Percentiles rank a stretch among this genome's conserved stretches.
Conservation (phyloP, 768 basidiomycete genomes). For the Daedaleopsis sinensis region DNA sequence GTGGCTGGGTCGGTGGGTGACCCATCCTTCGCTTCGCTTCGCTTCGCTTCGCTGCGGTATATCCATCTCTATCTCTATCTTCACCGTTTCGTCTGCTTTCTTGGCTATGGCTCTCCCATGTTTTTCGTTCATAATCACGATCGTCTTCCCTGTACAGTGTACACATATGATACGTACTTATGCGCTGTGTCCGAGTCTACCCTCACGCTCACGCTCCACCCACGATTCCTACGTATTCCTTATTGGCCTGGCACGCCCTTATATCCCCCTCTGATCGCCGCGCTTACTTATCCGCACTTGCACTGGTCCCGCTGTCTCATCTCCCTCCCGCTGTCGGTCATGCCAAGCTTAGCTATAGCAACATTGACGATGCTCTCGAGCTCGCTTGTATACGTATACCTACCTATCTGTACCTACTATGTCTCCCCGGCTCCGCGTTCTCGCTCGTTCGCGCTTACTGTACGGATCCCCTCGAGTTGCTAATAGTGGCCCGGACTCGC, state of each 20-base stretch:
- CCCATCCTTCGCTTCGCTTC: not conserved
- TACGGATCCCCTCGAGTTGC: no score
- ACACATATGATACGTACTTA: not conserved
- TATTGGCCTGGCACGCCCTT: not conserved
- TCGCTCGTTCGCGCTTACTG: no score
- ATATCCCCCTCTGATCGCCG: not conserved
- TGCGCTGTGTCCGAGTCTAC: not conserved
- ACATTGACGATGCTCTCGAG: slow-evolving; percentile 2
- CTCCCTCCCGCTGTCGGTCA: not conserved
- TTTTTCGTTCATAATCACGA: not conserved
- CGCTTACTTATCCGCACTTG: not conserved
- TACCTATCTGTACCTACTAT: not conserved
- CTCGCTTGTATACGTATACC: not conserved
- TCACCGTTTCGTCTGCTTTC: not conserved
- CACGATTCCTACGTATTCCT: not conserved
- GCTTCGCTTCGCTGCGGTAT: not conserved
- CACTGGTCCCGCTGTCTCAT: not conserved
- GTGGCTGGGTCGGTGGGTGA: not conserved
- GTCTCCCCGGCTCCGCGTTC: not conserved
- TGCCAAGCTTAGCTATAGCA: no score
- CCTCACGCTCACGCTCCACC: not conserved
- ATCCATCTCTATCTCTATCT: not conserved
- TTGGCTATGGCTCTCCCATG: not conserved
- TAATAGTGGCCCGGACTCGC: no score
- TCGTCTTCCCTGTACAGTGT: not conserved